Conservation (phyloP, 73 alveolate genomes). For the Effrenium voratum region DNA sequence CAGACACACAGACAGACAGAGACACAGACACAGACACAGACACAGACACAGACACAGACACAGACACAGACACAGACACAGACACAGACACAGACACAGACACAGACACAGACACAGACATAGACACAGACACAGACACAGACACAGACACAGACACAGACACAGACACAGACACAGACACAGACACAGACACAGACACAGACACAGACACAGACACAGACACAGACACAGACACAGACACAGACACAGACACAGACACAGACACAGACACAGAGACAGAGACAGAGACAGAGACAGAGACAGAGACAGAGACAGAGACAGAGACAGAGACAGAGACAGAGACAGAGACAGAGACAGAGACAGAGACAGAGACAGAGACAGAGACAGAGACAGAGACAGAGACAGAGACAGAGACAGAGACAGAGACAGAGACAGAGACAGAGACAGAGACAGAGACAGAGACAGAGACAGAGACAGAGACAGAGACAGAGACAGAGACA, state of each 20-base stretch:
- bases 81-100: not conserved
- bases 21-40: slow-evolving; percentile 5
- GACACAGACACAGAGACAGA: not conserved
- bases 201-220: not conserved
- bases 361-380: not conserved
- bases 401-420: not conserved
- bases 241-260: not conserved
- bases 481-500: not conserved
- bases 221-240: not conserved
- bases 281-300: not conserved
- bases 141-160: not conserved
- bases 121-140: too few species aligned
- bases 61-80: not conserved
- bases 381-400: not conserved
- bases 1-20: not conserved
- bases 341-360: not conserved
- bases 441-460: not conserved
- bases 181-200: not conserved
- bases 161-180: not conserved
- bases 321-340: not conserved
- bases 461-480: not conserved
- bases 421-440: not conserved
- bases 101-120: not conserved
- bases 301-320: not conserved
- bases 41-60: slow-evolving; percentile 28